Evolutionary conservation across 192 early-diverging fungal species (phyloP).

Genomic region (Cetraspora pellucida): DNA sequence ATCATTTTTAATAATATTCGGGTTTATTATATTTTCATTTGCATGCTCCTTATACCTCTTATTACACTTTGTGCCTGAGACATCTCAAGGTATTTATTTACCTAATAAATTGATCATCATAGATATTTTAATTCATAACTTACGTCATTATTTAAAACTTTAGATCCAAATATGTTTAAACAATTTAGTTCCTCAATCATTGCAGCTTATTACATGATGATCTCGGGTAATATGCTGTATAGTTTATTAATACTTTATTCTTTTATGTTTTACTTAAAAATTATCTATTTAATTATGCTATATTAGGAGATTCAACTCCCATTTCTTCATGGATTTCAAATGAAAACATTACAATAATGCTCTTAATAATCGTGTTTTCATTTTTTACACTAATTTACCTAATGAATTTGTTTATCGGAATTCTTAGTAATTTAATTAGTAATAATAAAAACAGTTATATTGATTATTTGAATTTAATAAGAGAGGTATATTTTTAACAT

Average conservation of each 20-base stretch:
- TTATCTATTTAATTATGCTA: too few relatives aligned
- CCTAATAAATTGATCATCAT: too few relatives aligned
- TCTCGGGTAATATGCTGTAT: too few relatives aligned
- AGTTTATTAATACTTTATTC: too few relatives aligned
- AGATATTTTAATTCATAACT: too few relatives aligned
- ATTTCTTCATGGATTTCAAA: background rate
- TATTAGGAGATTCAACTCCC: background rate
- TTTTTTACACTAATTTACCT: background rate
- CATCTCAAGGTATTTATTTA: background rate
- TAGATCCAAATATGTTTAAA: too few relatives aligned
- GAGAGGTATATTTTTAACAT: too few relatives aligned
- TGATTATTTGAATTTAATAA: background rate
- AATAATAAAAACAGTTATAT: background rate
- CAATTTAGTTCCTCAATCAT: too few relatives aligned
- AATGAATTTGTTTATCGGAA: background rate
- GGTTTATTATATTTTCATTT: background rate
- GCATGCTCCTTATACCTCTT: background rate
- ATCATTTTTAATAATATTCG: background rate
- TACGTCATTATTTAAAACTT: too few relatives aligned
- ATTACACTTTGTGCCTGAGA: background rate
- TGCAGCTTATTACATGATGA: too few relatives aligned
- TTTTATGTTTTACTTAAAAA: too few relatives aligned
- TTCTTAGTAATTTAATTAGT: background rate
- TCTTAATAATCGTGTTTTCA: background rate
- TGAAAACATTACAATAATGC: background rate